Conservation (phyloP, 371 early-diverging fungal species). For the Haplosporangium sp. region DNA sequence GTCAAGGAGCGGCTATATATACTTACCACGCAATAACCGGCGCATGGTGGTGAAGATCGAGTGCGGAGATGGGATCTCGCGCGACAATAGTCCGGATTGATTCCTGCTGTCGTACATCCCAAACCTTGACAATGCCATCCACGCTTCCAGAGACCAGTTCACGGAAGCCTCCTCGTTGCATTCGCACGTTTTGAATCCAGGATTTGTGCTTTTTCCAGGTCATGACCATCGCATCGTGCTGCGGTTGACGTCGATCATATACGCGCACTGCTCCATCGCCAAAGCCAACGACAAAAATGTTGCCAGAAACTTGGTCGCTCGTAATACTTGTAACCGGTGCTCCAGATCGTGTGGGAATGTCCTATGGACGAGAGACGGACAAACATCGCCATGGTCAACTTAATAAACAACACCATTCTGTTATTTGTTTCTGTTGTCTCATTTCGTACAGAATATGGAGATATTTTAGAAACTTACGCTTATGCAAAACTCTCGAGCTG, state of each 20-base stretch:
- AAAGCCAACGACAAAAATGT: slow-evolving; percentile 82
- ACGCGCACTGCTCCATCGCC: slow-evolving; percentile 85
- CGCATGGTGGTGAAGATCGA: slow-evolving; percentile 79
- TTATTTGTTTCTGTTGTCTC: too few relatives aligned
- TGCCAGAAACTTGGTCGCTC: slow-evolving; percentile 73
- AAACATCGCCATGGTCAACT: background rate
- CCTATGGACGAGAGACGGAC: slow-evolving; percentile 50
- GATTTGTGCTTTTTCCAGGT: slow-evolving; percentile 75
- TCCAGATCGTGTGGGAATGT: slow-evolving; percentile 76
- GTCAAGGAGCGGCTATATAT: background rate
- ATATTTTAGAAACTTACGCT: slow-evolving; percentile 58
- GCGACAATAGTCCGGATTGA: slow-evolving; percentile 63
- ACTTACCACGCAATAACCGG: slow-evolving; percentile 75
- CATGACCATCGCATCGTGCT: slow-evolving; percentile 64
- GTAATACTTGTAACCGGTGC: slow-evolving; percentile 78
- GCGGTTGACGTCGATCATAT: slow-evolving; percentile 76
- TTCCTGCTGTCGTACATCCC: slow-evolving; percentile 80
- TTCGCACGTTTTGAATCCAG: slow-evolving; percentile 71
- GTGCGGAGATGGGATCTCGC: slow-evolving; percentile 59
- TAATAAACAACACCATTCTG: too few relatives aligned
- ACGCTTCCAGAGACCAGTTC: slow-evolving; percentile 69
- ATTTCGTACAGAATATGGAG: background rate
- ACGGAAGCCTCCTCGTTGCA: slow-evolving; percentile 72
- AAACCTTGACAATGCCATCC: slow-evolving; percentile 82
- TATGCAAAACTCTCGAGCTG: slow-evolving; percentile 78